Evolutionary conservation across 768 basidiomycete genomes (phyloP).

Genomic region (Boletus reticuloceps): DNA sequence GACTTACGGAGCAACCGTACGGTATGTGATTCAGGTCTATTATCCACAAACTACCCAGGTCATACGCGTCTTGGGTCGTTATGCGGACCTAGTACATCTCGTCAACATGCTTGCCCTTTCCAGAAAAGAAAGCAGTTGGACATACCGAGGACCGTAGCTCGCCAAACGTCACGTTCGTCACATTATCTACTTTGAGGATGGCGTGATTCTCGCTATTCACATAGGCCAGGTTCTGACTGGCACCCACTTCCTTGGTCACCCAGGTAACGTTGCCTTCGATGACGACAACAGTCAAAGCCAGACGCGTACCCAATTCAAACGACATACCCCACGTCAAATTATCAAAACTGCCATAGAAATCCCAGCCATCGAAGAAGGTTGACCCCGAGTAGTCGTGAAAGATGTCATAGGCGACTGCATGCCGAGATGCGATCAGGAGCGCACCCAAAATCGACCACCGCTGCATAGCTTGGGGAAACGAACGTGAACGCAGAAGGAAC

Average conservation of each 20-base stretch:
- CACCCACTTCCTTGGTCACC: constrained; percentile 47
- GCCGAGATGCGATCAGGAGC: constrained; percentile 2
- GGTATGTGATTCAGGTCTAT: constrained; percentile 49
- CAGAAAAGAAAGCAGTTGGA: neutral
- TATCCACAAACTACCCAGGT: constrained; percentile 45
- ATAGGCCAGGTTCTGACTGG: constrained; percentile 51
- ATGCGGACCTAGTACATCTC: constrained; percentile 39
- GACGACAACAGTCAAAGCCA: neutral
- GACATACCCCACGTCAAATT: constrained; percentile 41
- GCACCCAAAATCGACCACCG: neutral
- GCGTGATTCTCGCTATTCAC: constrained; percentile 60
- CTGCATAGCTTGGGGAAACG: constrained; percentile 10
- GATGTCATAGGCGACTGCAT: constrained; percentile 32
- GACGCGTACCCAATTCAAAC: constrained; percentile 19
- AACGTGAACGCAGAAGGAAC: neutral
- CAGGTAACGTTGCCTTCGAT: constrained; percentile 60
- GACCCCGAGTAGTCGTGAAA: constrained; percentile 45
- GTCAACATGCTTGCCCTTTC: neutral
- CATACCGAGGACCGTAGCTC: constrained; percentile 59
- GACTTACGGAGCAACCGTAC: constrained; percentile 54
- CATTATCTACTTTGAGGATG: constrained; percentile 74
- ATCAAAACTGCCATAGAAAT: constrained; percentile 49
- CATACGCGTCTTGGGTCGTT: constrained; percentile 41
- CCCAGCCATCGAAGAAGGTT: constrained; percentile 55
- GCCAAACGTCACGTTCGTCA: constrained; percentile 47